Conservation (phyloP, 2,329 filamentous ascomycete genomes). For the Aspergillus sp. region DNA sequence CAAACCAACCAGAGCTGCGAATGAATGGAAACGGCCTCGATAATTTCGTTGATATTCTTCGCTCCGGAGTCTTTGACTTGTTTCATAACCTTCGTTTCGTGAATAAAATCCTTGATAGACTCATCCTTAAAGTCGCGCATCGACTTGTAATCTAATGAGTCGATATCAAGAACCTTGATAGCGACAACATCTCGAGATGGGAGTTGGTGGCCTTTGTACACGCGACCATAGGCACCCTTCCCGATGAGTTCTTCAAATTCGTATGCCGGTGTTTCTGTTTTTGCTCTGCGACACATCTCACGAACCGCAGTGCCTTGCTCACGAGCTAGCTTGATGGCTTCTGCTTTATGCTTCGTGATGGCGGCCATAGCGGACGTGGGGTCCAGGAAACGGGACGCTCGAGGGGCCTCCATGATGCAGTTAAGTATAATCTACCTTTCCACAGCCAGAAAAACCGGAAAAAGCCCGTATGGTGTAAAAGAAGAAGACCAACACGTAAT, state of each 20-base stretch:
- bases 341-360: slow-evolving; percentile 50
- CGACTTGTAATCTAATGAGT: slow-evolving; percentile 49
- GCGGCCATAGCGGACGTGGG: slow-evolving; percentile 45
- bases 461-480: neutral
- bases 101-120: slow-evolving; percentile 56
- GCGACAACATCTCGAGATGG: slow-evolving; percentile 46
- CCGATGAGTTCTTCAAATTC: slow-evolving; percentile 53
- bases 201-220: slow-evolving; percentile 49
- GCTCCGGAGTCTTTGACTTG: slow-evolving; percentile 63
- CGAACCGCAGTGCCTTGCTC: slow-evolving; percentile 46
- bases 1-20: slow-evolving; percentile 67
- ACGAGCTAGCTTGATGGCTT: slow-evolving; percentile 48
- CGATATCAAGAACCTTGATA: slow-evolving; percentile 53
- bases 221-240: slow-evolving; percentile 52
- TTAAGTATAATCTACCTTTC: neutral
- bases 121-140: slow-evolving; percentile 48
- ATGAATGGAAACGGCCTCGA: slow-evolving; percentile 63
- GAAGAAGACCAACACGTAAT: neutral
- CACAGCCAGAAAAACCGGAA: neutral
- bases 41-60: slow-evolving; percentile 63
- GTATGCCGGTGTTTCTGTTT: slow-evolving; percentile 46
- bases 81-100: slow-evolving; percentile 63
- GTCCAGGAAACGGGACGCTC: slow-evolving; percentile 38
- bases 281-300: slow-evolving; percentile 48
- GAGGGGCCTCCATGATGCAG: slow-evolving; percentile 21